phyloP scores from a whole-genome alignment of 331 rosid genomes.

The Rhamnella rubrinervis region DNA sequence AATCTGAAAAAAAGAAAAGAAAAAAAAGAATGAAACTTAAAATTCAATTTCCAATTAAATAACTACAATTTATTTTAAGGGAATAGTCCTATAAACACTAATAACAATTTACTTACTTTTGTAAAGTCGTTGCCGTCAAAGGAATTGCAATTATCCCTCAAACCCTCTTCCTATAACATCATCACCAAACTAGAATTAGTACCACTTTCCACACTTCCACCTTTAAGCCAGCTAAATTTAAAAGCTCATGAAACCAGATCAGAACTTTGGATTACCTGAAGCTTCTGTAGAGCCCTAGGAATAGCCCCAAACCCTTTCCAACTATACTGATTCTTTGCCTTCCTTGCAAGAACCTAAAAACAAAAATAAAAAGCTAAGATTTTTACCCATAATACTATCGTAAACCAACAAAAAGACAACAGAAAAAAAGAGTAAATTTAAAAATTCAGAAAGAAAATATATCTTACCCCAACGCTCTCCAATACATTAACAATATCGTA shows the following conservation, averaged over 20 bases:
- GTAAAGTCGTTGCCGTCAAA: conserved; percentile 37
- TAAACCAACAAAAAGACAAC: background rate
- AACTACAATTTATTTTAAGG: no score
- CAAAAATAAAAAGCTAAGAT: conserved; percentile 6
- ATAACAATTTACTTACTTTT: conserved; percentile 37
- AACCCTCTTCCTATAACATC: conserved; percentile 61
- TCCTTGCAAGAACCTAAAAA: conserved; percentile 65
- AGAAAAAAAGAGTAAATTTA: background rate
- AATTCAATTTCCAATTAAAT: no score
- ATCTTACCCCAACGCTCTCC: conserved; percentile 74
- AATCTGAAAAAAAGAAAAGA: conserved; percentile 26
- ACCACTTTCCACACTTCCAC: no score
- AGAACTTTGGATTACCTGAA: conserved; percentile 40
- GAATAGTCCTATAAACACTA: background rate
- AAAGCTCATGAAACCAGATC: background rate
- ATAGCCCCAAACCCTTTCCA: conserved; percentile 88
- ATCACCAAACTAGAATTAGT: conserved; percentile 1
- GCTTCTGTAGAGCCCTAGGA: conserved; percentile 54
- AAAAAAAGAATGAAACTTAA: background rate
- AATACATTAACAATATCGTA: conserved; percentile 93
- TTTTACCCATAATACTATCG: background rate
- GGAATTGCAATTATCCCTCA: conserved; percentile 35
- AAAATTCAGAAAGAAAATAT: background rate
- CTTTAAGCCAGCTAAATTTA: background rate
- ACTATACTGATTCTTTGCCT: conserved; percentile 82